Evolutionary conservation across 768 basidiomycete species (phyloP).

Genomic region (Holtermanniella nyarrowii): DNA sequence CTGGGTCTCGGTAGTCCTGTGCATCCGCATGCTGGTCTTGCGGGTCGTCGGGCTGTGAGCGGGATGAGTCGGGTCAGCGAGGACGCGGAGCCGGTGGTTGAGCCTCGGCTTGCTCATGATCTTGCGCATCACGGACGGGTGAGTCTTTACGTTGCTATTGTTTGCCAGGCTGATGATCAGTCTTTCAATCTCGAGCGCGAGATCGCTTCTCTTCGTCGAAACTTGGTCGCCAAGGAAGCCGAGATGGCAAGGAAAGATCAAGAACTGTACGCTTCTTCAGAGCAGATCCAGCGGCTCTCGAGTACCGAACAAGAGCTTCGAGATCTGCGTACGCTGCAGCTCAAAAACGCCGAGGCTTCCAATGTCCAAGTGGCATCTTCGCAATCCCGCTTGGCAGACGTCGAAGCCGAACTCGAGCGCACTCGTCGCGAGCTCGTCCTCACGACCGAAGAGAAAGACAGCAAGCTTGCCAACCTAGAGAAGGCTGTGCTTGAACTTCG

Average conservation of each 20-base stretch:
- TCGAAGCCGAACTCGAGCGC: conserved; percentile 13
- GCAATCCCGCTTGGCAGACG: not conserved
- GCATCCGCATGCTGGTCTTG: not conserved
- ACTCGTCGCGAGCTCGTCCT: conserved; percentile 19
- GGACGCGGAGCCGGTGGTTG: conserved; percentile 14
- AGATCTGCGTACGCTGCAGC: not conserved
- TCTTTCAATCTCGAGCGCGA: conserved; percentile 22
- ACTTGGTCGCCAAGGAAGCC: conserved; percentile 14
- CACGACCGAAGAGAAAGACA: conserved; percentile 15
- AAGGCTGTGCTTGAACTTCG: conserved; percentile 22
- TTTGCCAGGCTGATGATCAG: conserved; percentile 5
- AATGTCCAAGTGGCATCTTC: not conserved
- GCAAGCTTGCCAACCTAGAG: conserved; percentile 25
- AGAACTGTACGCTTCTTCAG: conserved; percentile 6
- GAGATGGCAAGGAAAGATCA: conserved; percentile 1
- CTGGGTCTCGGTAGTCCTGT: conserved; percentile 12
- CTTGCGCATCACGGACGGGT: not conserved
- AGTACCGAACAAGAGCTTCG: not conserved
- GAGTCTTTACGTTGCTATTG: not conserved
- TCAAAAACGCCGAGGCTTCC: not conserved
- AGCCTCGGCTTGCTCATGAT: not conserved
- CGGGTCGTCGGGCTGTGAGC: conserved; percentile 31
- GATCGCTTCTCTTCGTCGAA: conserved; percentile 18
- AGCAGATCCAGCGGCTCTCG: not conserved
- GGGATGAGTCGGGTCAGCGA: conserved; percentile 21